These are phyloP conservation scores for Cenchrus americanus DNA, from an alignment of 176 grass and related monocot species.

Conservation along the genomic window DNA sequence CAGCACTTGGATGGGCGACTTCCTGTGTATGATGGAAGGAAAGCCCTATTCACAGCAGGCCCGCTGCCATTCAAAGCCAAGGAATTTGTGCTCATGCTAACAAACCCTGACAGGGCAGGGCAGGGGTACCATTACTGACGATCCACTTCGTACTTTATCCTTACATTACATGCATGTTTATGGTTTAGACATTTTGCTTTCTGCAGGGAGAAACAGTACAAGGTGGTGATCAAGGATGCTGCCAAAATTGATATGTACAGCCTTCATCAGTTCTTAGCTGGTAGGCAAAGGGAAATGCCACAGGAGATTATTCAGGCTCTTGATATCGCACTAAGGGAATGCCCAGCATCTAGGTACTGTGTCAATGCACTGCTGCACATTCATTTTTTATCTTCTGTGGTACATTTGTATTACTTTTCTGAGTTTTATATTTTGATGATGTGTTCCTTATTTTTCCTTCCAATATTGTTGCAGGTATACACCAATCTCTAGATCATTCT, in stretches of 20 bases:
- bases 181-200: background rate
- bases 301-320: slow-evolving; percentile 77
- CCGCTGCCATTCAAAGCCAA: slow-evolving; percentile 55
- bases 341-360: slow-evolving; percentile 42
- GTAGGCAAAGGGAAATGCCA: slow-evolving; percentile 51
- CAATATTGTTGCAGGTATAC: slow-evolving; percentile 46
- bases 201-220: slow-evolving; percentile 53
- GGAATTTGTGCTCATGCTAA: slow-evolving; percentile 52
- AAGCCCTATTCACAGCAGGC: slow-evolving; percentile 60
- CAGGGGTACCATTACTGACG: slow-evolving; percentile 33
- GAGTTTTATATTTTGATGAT: background rate
- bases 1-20: slow-evolving; percentile 34
- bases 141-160: background rate
- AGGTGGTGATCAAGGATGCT: slow-evolving; percentile 59
- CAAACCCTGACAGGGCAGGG: slow-evolving; percentile 10
- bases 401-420: background rate
- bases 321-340: slow-evolving; percentile 74
- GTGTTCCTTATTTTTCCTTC: background rate
- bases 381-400: background rate
- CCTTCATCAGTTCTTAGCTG: slow-evolving; percentile 55
- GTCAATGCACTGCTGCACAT: background rate
- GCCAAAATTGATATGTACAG: slow-evolving; percentile 45
- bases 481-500: slow-evolving; percentile 72
- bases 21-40: slow-evolving; percentile 69
- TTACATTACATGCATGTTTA: background rate